Conservation (phyloP, 345 rosid genomes). For the Mangifera indica region DNA sequence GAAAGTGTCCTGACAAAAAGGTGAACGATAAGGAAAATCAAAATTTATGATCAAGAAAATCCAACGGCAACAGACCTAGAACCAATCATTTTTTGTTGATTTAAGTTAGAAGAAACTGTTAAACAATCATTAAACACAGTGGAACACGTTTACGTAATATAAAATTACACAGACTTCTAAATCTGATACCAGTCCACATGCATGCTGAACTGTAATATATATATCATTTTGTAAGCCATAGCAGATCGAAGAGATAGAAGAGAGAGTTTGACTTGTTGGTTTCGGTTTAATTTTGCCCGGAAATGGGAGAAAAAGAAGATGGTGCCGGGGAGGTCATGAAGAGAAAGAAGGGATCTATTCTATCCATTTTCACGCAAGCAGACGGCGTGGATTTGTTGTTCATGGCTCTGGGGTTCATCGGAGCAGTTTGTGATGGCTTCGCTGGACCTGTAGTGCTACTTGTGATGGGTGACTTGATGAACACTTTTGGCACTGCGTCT, state of each 20-base stretch:
- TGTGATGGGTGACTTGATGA: conserved; percentile 62
- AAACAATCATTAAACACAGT: too few species aligned
- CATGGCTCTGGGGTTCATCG: conserved; percentile 63
- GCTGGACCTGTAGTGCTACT: conserved; percentile 50
- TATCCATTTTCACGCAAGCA: conserved; percentile 66
- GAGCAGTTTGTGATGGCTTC: conserved; percentile 67
- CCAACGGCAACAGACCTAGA: too few species aligned
- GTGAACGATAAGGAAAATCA: too few species aligned
- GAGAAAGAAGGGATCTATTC: conserved; percentile 29
- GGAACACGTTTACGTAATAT: too few species aligned
- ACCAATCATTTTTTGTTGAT: too few species aligned
- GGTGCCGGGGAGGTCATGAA: not conserved
- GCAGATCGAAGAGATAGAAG: not conserved
- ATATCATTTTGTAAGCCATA: not conserved
- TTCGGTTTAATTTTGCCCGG: not conserved
- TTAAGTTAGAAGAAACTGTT: too few species aligned
- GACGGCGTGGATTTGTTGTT: conserved; percentile 53
- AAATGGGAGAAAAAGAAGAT: not conserved
- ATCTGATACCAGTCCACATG: too few species aligned
- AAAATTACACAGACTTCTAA: too few species aligned
- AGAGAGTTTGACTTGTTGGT: not conserved
- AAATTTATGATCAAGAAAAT: too few species aligned
- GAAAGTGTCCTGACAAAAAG: too few species aligned
- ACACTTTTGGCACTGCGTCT: conserved; percentile 48
- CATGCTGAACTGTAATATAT: too few species aligned